Percentiles rank a stretch among this genome's conserved stretches.
Conservation (phyloP, 2,329 filamentous ascomycete genomes). For the Fusarium equiseti region DNA sequence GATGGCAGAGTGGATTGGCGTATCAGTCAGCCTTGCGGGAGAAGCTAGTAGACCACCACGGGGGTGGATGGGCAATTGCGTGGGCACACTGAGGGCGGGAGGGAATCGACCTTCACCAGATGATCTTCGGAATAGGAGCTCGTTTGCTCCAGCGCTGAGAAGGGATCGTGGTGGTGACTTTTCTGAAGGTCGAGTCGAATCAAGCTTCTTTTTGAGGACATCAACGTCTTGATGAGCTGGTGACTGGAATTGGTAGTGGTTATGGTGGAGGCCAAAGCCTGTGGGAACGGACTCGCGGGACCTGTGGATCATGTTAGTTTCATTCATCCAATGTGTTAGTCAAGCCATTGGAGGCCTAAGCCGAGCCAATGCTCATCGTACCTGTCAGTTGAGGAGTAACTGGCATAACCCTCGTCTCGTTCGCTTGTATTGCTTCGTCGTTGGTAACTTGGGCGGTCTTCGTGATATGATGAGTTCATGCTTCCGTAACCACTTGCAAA, state of each 20-base stretch:
- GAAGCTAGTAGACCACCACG: slow-evolving; percentile 58
- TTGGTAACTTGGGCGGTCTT: slow-evolving; percentile 53
- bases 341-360: slow-evolving; percentile 2
- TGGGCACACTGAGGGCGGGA: slow-evolving; percentile 56
- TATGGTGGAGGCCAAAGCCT: slow-evolving; percentile 64
- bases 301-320: slow-evolving; percentile 46
- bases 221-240: slow-evolving; percentile 62
- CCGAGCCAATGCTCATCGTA: slow-evolving; percentile 32
- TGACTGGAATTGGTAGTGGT: slow-evolving; percentile 61
- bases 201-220: slow-evolving; percentile 67
- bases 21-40: slow-evolving; percentile 59
- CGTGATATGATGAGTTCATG: slow-evolving; percentile 51
- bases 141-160: slow-evolving; percentile 58
- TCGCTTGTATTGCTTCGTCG: slow-evolving; percentile 49
- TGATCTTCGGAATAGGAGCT: slow-evolving; percentile 53
- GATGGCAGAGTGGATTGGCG: slow-evolving; percentile 61
- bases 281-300: slow-evolving; percentile 57
- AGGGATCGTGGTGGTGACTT: slow-evolving; percentile 60
- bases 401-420: slow-evolving; percentile 60
- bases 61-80: slow-evolving; percentile 59
- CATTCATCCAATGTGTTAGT: background rate
- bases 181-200: slow-evolving; percentile 60
- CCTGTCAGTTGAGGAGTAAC: slow-evolving; percentile 57
- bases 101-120: slow-evolving; percentile 57
- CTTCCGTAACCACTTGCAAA: slow-evolving; percentile 57